These are phyloP conservation scores for Monosporascus sp. DNA, from an alignment of 2,329 filamentous ascomycete genomes.

Conservation along the genomic window DNA sequence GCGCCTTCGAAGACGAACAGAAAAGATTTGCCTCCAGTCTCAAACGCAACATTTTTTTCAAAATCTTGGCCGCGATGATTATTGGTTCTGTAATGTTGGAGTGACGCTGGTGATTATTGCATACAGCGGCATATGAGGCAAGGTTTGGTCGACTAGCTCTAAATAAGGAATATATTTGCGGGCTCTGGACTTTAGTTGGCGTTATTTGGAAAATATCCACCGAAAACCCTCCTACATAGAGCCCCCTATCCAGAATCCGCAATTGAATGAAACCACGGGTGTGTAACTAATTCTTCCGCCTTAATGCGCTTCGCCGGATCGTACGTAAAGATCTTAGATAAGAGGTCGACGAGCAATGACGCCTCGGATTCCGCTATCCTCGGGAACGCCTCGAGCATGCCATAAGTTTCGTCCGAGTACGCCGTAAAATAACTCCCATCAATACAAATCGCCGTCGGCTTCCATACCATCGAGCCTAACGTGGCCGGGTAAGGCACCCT, in stretches of 20 bases:
- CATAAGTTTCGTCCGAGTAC: conserved; percentile 9
- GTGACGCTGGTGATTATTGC: too few species aligned
- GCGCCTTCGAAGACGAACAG: conserved; percentile 61
- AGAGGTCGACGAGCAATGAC: conserved; percentile 14
- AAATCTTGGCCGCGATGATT: background rate
- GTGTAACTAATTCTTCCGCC: conserved; percentile 13
- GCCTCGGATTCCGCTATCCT: conserved; percentile 16
- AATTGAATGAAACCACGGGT: conserved; percentile 18
- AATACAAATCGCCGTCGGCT: conserved; percentile 11
- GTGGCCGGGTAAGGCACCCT: background rate
- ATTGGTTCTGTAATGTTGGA: too few species aligned
- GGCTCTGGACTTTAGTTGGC: too few species aligned
- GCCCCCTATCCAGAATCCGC: background rate
- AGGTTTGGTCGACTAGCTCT: too few species aligned
- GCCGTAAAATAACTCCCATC: conserved; percentile 8
- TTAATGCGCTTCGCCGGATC: conserved; percentile 13
- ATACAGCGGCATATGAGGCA: too few species aligned
- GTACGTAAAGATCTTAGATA: conserved; percentile 19
- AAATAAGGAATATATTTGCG: too few species aligned
- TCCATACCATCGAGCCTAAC: conserved; percentile 13
- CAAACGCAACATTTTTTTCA: conserved; percentile 63
- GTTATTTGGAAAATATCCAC: too few species aligned
- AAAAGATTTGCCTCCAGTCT: conserved; percentile 63
- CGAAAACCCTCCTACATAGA: too few species aligned
- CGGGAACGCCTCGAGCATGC: conserved; percentile 6